Evolutionary conservation across 1,284 basidiomycete genomes (phyloP), one percentile per base, ranked within the genome.

Genomic region (Ceratobasidium sp.): DNA sequence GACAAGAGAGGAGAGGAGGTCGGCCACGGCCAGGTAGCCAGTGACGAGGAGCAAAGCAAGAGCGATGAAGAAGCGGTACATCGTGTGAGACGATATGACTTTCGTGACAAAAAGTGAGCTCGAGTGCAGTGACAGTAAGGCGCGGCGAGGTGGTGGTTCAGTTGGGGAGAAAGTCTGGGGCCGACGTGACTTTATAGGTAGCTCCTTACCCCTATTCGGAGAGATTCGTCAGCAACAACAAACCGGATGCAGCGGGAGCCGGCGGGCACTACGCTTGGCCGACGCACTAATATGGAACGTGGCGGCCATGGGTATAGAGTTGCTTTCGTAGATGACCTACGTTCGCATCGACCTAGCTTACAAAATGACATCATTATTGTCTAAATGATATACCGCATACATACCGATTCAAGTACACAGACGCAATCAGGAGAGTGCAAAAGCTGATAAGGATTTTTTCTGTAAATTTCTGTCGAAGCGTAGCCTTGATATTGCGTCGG

Each of bases 31-130:
- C 6, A 64, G 40, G 61, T 44, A 23, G 23, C 61, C 42, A 5
- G 61, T 64, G 61, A 64, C 61, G 38, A 64, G n/a, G 20, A 64
- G 20, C 6, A 33, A n/a, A 9, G 46, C 6, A 42, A 64, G 61
- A 15, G 61, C 61, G 61, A 23, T 3, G 61, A 64, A n/a, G 28
- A 44, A 64, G 20, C 2, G 61, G 4, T 3, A 64, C 61, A 64
- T 64, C 7, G 48, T 46, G 44, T 5, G 13, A 13, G 7, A 46
- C 44, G 44, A 6, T 46, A 46, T 46, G 13, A 13, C 13, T 5
- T 5, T 5, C 13, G 44, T 46, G 44, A 46, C 44, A 13, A 46
- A 6, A 46, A 13, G 5, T 13, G 20, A n/a, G 20, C 9, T 12
- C 15, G 3, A 54, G 20, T 17, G 52, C 52, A 9, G 52, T 54